phyloP scores from a whole-genome alignment of 345 rosid genomes.

The Nephelium lappaceum region DNA sequence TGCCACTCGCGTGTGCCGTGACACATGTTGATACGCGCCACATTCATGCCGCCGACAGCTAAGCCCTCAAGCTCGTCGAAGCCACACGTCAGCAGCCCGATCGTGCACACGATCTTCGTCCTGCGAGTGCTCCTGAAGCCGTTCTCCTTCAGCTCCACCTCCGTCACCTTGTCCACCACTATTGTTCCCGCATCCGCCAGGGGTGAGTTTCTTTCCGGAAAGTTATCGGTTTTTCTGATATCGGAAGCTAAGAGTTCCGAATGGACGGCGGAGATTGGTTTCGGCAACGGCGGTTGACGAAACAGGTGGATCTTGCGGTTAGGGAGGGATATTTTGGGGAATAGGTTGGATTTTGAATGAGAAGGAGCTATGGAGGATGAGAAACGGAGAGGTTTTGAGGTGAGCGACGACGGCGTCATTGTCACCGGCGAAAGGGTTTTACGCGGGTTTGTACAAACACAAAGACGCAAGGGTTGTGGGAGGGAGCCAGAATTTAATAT shows the following conservation, averaged over 20 bases:
- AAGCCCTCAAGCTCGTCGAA: conserved; percentile 65
- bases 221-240: conserved; percentile 24
- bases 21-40: conserved; percentile 71
- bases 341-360: not conserved
- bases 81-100: conserved; percentile 61
- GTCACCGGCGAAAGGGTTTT: conserved; percentile 4
- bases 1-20: conserved; percentile 70
- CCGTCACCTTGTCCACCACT: conserved; percentile 59
- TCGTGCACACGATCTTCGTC: conserved; percentile 70
- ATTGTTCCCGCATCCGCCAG: conserved; percentile 25
- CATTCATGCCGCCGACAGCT: conserved; percentile 70
- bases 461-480: not conserved
- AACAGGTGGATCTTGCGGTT: conserved; percentile 22
- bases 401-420: conserved; percentile 21
- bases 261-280: conserved; percentile 27
- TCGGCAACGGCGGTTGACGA: conserved; percentile 1
- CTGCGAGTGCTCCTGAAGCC: conserved; percentile 64
- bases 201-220: not conserved
- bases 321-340: conserved; percentile 21
- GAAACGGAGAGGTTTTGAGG: conserved; percentile 46
- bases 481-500: not conserved
- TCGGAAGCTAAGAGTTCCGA: conserved; percentile 33
- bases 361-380: conserved; percentile 24
- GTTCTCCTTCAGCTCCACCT: conserved; percentile 65
- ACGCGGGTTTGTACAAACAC: not conserved